Percentiles rank a stretch among this genome's conserved stretches.
phyloP scores from a whole-genome alignment of 331 rosid genomes.

The Spiraea crenata region DNA sequence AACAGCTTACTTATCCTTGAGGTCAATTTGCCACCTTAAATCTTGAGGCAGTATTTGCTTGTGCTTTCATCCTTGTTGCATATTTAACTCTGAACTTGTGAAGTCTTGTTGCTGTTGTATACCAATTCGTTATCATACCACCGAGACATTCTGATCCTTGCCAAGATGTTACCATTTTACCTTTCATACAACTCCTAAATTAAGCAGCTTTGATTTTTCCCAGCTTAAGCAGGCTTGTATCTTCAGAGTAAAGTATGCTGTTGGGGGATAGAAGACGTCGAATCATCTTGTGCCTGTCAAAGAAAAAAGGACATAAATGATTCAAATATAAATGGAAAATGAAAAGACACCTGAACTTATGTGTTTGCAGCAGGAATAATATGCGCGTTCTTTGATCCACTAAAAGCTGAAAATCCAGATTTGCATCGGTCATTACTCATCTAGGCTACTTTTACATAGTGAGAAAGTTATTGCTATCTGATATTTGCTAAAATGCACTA shows the following conservation, averaged over 20 bases:
- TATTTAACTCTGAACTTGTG: no score
- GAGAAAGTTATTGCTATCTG: slow-evolving; percentile 7
- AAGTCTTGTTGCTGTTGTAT: no score
- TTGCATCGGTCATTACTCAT: slow-evolving; percentile 33
- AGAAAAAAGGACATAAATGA: not conserved
- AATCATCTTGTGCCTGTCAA: not conserved
- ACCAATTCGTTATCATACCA: no score
- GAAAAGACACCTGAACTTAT: slow-evolving; percentile 68
- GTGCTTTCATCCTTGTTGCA: no score
- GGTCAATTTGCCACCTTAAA: no score
- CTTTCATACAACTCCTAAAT: no score
- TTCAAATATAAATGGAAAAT: not conserved
- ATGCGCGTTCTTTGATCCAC: slow-evolving; percentile 61
- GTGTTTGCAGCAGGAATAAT: slow-evolving; percentile 77
- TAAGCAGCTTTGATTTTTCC: slow-evolving; percentile 45
- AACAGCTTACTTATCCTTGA: no score
- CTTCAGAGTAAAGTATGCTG: slow-evolving; percentile 58
- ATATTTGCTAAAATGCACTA: slow-evolving; percentile 25
- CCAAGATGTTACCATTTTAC: no score
- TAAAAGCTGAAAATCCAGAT: slow-evolving; percentile 60
- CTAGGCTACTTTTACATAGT: slow-evolving; percentile 15
- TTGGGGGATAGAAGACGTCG: slow-evolving; percentile 60
- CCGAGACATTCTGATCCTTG: not conserved
- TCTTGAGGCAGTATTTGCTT: no score
- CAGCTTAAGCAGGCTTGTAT: slow-evolving; percentile 30